phyloP scores from a whole-genome alignment of 352 stramenopile species.

The Pythium apleroticum region DNA sequence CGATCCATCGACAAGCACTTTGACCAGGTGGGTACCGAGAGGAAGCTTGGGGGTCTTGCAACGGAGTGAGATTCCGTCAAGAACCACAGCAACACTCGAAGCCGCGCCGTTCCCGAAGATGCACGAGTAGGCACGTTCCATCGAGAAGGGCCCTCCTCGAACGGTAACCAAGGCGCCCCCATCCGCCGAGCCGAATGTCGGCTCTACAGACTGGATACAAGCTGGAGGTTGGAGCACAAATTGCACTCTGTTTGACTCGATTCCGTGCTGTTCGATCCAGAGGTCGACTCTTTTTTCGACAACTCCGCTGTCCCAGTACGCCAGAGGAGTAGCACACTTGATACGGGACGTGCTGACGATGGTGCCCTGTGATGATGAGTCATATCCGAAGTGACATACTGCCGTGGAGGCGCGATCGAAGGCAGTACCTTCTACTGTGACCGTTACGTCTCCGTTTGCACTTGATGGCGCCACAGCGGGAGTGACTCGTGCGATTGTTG shows the following conservation, averaged over 20 bases:
- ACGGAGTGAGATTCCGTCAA: background rate
- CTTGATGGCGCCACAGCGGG: background rate
- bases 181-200: conserved; percentile 16
- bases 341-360: conserved; percentile 1
- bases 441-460: background rate
- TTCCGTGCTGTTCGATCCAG: conserved; percentile 18
- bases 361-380: conserved; percentile 1
- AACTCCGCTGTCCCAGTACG: conserved; percentile 10
- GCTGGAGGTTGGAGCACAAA: conserved; percentile 6
- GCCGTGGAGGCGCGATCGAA: background rate
- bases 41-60: conserved; percentile 8
- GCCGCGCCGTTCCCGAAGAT: conserved; percentile 2
- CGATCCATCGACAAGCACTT: conserved; percentile 30
- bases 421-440: conserved; percentile 17
- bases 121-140: conserved; percentile 7
- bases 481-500: background rate
- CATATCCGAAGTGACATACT: conserved; percentile 20
- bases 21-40: conserved; percentile 14
- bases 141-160: conserved; percentile 34
- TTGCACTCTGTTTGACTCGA: conserved; percentile 8
- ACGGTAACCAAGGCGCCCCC: conserved; percentile 38
- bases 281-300: background rate
- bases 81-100: background rate
- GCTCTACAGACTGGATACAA: conserved; percentile 7
- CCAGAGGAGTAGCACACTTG: conserved; percentile 14